phyloP scores from a whole-genome alignment of 2,329 filamentous ascomycete genomes.

The Colletotrichum simmondsii region DNA sequence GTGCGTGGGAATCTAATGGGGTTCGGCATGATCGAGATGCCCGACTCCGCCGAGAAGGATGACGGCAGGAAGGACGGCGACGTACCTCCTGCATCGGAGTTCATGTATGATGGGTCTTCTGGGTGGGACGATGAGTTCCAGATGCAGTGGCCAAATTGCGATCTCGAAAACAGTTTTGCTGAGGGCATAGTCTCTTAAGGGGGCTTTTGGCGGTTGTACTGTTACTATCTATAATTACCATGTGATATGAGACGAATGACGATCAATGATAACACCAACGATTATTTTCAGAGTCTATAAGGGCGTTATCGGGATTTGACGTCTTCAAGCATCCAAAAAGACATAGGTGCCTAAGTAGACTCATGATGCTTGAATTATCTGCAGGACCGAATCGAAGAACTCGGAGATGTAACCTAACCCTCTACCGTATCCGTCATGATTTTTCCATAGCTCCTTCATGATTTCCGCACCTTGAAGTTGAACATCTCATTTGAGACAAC shows the following conservation, averaged over 20 bases:
- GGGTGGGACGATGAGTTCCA: neutral
- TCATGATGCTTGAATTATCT: no score
- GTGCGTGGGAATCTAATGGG: neutral
- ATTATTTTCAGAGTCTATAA: neutral
- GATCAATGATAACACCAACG: neutral
- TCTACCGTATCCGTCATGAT: no score
- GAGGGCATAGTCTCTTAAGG: neutral
- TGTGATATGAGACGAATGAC: neutral
- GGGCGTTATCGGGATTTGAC: no score
- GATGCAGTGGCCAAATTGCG: neutral
- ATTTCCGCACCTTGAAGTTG: no score
- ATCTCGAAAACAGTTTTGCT: neutral
- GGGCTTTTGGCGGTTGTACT: neutral
- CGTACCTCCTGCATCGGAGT: neutral
- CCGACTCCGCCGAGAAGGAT: neutral
- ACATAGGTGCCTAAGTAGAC: no score
- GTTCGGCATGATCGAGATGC: neutral
- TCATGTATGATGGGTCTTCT: neutral
- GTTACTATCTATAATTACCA: neutral
- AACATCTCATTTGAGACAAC: no score
- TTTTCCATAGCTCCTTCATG: no score
- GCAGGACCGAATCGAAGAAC: no score
- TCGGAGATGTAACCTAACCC: no score
- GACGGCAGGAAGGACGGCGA: neutral
- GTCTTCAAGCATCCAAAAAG: no score